Base-by-base conservation (phyloP, 2,329 filamentous ascomycete species). In the Aspergillus pseudonomiae region DNA sequence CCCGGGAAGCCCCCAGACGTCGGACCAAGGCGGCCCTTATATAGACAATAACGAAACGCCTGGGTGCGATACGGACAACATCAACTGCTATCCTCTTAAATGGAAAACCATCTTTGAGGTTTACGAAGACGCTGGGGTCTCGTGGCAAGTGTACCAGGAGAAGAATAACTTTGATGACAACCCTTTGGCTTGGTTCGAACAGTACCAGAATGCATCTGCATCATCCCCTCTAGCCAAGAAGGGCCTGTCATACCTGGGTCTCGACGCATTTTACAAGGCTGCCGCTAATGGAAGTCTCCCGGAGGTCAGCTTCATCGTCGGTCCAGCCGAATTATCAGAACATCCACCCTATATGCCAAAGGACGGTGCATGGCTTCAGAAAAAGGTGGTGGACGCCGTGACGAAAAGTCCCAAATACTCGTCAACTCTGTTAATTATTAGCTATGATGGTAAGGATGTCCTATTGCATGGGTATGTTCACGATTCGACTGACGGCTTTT, bases 341-440 rank as follows among this genome's bases (percentile, higher is more conserved):
- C 84, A 86, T 68, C 79, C 83, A 2, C 83, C 84, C 0, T 85
- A 82, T 67, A 77, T 79, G 48, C 84, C 85, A 1, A 80, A 79
- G 63, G 84, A 86, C 62, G 85, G 84, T 16, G 84, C 78, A 4
- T 87, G 84, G 83, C 75, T 87, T 41, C 82, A 86, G 69, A 80
- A 83, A 69, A 76, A 83, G 68, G 76, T 87, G 6, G 81, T 84
- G 19, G 77, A 85, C 60, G 82, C 83, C 4, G 81, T 87, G 5
- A 81, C 79, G 14, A 77, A 76, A 57, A 83, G 83, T 24, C 82
- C 82, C 5, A 79, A 79, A 50, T 87, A 85, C 69, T 76, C 77
- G 50, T 79, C 77, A 24, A 85, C 83, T 2, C 79, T 77, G 0
- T 71, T 86, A 50, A 81, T 85, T 61, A 80, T 84, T 70, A 80